A percentile compares a stretch with the other conserved stretches of the same genome.
Conservation (phyloP, 495 filamentous ascomycete species). For the Bathelium albidoporum region DNA sequence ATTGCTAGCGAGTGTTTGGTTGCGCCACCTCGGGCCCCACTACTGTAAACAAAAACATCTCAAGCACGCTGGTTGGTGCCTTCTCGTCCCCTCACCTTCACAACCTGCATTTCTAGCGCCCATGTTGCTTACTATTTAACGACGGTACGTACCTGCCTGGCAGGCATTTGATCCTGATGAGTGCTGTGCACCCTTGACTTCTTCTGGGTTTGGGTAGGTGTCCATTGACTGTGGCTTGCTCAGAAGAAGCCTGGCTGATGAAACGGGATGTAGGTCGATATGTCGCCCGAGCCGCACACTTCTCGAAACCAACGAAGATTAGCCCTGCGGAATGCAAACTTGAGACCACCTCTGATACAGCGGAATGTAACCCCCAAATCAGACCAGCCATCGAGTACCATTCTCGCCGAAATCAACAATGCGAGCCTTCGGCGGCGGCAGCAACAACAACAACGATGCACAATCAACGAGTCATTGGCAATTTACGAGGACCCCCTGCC, state of each 20-base stretch:
- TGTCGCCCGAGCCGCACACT: slow-evolving; percentile 5
- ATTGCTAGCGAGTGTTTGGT: not conserved
- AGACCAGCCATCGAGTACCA: not conserved
- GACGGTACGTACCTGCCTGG: not conserved
- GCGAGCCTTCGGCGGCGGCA: not conserved
- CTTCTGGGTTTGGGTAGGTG: not conserved
- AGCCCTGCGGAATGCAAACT: slow-evolving; percentile 20
- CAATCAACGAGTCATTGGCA: not conserved
- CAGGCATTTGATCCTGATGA: not conserved
- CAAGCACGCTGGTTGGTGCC: not conserved
- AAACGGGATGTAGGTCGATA: not conserved
- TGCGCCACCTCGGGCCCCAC: not conserved
- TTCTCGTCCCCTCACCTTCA: not conserved
- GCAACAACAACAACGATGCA: not conserved
- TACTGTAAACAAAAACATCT: slow-evolving; percentile 1
- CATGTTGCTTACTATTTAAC: not conserved
- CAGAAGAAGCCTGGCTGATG: not conserved
- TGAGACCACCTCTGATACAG: slow-evolving; percentile 6
- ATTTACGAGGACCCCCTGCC: not conserved
- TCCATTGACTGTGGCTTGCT: not conserved
- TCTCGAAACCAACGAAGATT: slow-evolving; percentile 16
- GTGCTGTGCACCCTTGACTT: slow-evolving; percentile 5
- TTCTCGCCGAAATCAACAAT: slow-evolving; percentile 4
- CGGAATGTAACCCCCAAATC: not conserved
- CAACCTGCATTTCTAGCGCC: slow-evolving; percentile 5